phyloP scores from a whole-genome alignment of 495 filamentous ascomycete species.

The Aspergillus diversus region DNA sequence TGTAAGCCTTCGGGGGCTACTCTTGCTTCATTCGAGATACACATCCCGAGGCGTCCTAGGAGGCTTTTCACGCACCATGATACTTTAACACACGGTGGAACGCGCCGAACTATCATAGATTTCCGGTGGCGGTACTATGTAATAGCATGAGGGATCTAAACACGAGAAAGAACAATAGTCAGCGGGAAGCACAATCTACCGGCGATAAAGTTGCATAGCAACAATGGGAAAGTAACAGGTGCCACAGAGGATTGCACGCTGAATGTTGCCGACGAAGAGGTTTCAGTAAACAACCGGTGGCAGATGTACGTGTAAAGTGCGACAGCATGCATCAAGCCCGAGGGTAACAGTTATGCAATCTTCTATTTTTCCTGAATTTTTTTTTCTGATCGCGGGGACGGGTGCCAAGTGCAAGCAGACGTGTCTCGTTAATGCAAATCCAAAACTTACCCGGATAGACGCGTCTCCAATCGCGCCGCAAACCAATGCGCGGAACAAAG shows the following conservation, averaged over 20 bases:
- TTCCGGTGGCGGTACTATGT: slow-evolving; percentile 6
- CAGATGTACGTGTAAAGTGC: not conserved
- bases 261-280: not conserved
- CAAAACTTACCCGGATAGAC: slow-evolving; percentile 29
- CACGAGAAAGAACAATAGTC: not conserved
- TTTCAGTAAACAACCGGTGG: not conserved
- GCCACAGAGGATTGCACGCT: not conserved
- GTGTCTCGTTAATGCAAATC: not conserved
- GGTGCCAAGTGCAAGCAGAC: not conserved
- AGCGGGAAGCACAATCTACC: slow-evolving; percentile 10
- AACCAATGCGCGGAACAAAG: slow-evolving; percentile 21
- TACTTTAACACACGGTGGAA: slow-evolving; percentile 30
- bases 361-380: too few species aligned
- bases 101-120: slow-evolving; percentile 39
- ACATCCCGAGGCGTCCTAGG: not conserved
- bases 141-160: slow-evolving; percentile 12
- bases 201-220: not conserved
- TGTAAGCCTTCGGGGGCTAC: slow-evolving; percentile 27
- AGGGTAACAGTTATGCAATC: not conserved
- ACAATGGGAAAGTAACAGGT: not conserved
- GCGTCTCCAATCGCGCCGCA: slow-evolving; percentile 32
- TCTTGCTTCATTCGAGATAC: not conserved
- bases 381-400: too few species aligned
- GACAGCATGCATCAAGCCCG: not conserved
- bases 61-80: slow-evolving; percentile 40